Percentiles rank a stretch among this genome's conserved stretches.
phyloP scores from a whole-genome alignment of 768 basidiomycete genomes.

The Tephrocybe sp. region DNA sequence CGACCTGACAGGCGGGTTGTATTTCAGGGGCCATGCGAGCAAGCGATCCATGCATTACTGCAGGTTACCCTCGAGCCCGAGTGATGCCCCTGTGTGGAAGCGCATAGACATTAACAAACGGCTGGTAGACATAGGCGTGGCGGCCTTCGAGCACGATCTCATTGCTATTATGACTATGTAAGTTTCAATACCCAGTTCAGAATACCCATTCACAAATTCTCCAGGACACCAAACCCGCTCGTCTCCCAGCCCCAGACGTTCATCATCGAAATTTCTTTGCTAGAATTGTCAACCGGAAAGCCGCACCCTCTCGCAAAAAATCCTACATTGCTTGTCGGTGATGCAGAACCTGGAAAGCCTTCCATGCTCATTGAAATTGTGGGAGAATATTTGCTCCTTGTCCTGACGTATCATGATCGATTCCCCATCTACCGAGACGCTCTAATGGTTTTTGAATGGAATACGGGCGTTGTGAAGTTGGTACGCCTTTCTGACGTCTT shows the following conservation, averaged over 20 bases:
- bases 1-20: slow-evolving; percentile 38
- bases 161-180: slow-evolving; percentile 38
- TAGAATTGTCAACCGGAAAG: slow-evolving; percentile 8
- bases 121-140: slow-evolving; percentile 41
- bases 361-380: slow-evolving; percentile 18
- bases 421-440: background rate
- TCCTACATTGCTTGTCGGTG: slow-evolving; percentile 25
- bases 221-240: background rate
- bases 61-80: slow-evolving; percentile 25
- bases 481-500: background rate
- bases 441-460: slow-evolving; percentile 19
- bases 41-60: slow-evolving; percentile 28
- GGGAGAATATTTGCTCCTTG: slow-evolving; percentile 15
- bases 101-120: slow-evolving; percentile 22
- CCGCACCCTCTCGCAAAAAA: slow-evolving; percentile 14
- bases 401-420: background rate
- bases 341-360: slow-evolving; percentile 8
- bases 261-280: slow-evolving; percentile 4
- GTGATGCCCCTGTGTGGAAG: slow-evolving; percentile 26
- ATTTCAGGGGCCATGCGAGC: slow-evolving; percentile 31
- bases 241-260: background rate
- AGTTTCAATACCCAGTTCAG: slow-evolving; percentile 10
- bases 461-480: slow-evolving; percentile 13
- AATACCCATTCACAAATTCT: background rate
- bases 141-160: slow-evolving; percentile 41